phyloP scores from a whole-genome alignment of 2,329 filamentous ascomycete species.

The Pseudopyricularia cyperi region DNA sequence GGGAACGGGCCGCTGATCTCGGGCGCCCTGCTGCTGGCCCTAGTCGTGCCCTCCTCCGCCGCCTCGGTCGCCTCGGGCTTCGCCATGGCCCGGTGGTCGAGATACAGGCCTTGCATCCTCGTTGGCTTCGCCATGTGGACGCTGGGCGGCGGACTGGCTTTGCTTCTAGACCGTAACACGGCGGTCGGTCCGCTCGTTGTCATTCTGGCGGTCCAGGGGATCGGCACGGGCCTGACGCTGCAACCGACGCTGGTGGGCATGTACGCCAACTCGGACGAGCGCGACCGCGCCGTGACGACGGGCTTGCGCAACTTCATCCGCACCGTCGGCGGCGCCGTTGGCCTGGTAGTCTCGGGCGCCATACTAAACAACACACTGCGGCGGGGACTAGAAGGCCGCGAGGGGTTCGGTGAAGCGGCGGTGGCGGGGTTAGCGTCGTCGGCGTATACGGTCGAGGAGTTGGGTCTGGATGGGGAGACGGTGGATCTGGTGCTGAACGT shows the following conservation, averaged over 20 bases:
- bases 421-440: slow-evolving; percentile 13
- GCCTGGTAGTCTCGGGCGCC: slow-evolving; percentile 16
- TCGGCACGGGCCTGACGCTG: slow-evolving; percentile 19
- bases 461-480: slow-evolving; percentile 8
- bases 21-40: slow-evolving; percentile 15
- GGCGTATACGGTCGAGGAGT: slow-evolving; percentile 9
- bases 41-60: slow-evolving; percentile 14
- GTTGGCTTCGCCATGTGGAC: slow-evolving; percentile 21
- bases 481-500: slow-evolving; percentile 10
- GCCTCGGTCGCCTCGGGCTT: slow-evolving; percentile 17
- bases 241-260: slow-evolving; percentile 24
- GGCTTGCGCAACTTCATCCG: slow-evolving; percentile 24
- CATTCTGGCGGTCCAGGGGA: slow-evolving; percentile 19
- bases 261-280: slow-evolving; percentile 20
- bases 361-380: slow-evolving; percentile 17
- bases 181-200: slow-evolving; percentile 14
- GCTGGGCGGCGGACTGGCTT: slow-evolving; percentile 18
- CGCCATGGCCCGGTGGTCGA: slow-evolving; percentile 15
- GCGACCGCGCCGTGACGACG: slow-evolving; percentile 23
- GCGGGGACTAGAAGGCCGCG: slow-evolving; percentile 5
- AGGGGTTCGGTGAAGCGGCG: slow-evolving; percentile 4
- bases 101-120: slow-evolving; percentile 16
- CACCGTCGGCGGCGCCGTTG: slow-evolving; percentile 21
- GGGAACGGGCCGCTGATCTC: slow-evolving; percentile 14
- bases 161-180: slow-evolving; percentile 13